A percentile compares a stretch with the other conserved stretches of the same genome.
These are phyloP conservation scores for Pinus tabuliformis DNA, from an alignment of 75 land plant genomes.

Conservation along the genomic window DNA sequence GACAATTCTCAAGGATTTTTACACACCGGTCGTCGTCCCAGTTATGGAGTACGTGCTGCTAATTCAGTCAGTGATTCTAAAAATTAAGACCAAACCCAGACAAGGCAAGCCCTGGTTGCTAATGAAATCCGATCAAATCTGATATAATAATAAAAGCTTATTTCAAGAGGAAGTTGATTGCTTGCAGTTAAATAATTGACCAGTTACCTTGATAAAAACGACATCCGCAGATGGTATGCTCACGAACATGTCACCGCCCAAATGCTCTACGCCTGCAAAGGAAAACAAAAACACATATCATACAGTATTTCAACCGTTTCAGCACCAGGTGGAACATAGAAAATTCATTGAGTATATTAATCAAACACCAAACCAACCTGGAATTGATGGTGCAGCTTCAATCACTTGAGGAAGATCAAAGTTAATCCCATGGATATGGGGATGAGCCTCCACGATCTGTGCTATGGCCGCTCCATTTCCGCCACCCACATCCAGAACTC, in stretches of 20 bases:
- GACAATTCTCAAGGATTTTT: slow-evolving; percentile 30
- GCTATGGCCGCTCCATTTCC: slow-evolving; percentile 7
- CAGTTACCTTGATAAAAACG: slow-evolving; percentile 9
- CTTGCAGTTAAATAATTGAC: too few relatives aligned
- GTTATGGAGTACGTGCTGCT: slow-evolving; percentile 27
- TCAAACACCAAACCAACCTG: slow-evolving; percentile 5
- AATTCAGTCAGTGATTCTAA: neutral
- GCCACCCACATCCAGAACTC: slow-evolving; percentile 14
- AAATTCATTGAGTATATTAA: neutral
- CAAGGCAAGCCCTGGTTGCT: neutral
- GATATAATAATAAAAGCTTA: neutral
- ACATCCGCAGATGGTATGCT: slow-evolving; percentile 9
- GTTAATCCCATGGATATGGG: slow-evolving; percentile 17
- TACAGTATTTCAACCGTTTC: too few relatives aligned
- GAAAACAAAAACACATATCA: too few relatives aligned
- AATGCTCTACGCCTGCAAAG: neutral
- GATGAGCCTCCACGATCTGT: slow-evolving; percentile 5
- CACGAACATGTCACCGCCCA: slow-evolving; percentile 8
- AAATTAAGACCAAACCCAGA: neutral
- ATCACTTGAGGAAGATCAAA: slow-evolving; percentile 11
- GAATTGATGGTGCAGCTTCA: neutral
- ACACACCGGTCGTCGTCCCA: slow-evolving; percentile 33
- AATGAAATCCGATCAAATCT: too few relatives aligned
- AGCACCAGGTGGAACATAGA: too few relatives aligned
- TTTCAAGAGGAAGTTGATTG: neutral